A percentile compares a stretch with the other conserved stretches of the same genome.
Evolutionary conservation across 73 alveolate genomes (phyloP).

Genomic region (Paraurostyla sp.): DNA sequence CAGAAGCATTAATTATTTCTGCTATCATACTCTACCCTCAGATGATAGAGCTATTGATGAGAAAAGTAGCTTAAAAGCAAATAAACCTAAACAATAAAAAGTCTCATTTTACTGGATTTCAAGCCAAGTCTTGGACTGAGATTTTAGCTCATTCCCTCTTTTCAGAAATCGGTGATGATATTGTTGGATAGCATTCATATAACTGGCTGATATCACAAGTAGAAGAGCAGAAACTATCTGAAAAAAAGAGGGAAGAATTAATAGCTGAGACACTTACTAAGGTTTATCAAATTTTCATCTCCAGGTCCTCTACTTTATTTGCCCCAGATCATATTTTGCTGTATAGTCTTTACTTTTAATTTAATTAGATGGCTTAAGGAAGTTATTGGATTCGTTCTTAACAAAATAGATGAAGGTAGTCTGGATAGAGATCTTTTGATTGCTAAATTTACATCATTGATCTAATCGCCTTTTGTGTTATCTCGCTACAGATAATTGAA

Average conservation of each 20-base stretch:
- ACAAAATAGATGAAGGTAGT: slow-evolving; percentile 58
- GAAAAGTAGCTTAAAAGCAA: slow-evolving; percentile 55
- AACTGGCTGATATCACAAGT: slow-evolving; percentile 57
- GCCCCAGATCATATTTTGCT: slow-evolving; percentile 38
- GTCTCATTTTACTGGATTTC: slow-evolving; percentile 46
- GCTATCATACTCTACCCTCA: slow-evolving; percentile 69
- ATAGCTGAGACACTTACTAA: slow-evolving; percentile 56
- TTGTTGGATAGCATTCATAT: slow-evolving; percentile 6
- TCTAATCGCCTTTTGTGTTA: slow-evolving; percentile 56
- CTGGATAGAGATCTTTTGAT: slow-evolving; percentile 63
- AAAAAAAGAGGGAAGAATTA: slow-evolving; percentile 21
- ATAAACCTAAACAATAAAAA: slow-evolving; percentile 39
- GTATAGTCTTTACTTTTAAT: background rate
- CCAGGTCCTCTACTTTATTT: slow-evolving; percentile 62
- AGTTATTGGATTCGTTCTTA: slow-evolving; percentile 65
- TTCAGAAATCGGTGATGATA: slow-evolving; percentile 51
- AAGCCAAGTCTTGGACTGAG: slow-evolving; percentile 67
- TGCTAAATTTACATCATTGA: slow-evolving; percentile 50
- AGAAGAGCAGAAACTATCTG: background rate
- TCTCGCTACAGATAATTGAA: slow-evolving; percentile 52
- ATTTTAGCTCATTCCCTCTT: slow-evolving; percentile 57
- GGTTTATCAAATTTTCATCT: slow-evolving; percentile 42
- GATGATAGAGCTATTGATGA: slow-evolving; percentile 20
- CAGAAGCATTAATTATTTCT: slow-evolving; percentile 50
- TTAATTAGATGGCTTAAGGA: slow-evolving; percentile 70